phyloP scores from a whole-genome alignment of 345 rosid species.

The Garcia nutans region DNA sequence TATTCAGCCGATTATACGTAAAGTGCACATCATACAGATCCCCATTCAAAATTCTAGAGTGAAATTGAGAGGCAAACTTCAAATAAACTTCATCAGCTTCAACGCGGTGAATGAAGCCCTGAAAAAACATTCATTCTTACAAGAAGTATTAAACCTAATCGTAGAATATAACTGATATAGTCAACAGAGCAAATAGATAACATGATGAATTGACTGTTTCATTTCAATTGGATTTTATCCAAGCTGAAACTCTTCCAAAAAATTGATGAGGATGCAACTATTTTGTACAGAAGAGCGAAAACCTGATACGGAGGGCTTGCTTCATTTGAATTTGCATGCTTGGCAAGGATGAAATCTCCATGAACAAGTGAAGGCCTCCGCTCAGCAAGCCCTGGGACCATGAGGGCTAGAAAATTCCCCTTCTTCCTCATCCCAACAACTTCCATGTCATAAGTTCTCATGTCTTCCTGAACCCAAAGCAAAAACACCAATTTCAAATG shows the following conservation, averaged over 20 bases:
- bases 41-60: constrained; percentile 41
- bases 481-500: neutral
- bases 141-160: neutral
- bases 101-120: constrained; percentile 80
- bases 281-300: constrained; percentile 12
- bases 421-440: constrained; percentile 53
- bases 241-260: neutral
- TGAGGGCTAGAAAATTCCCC: constrained; percentile 56
- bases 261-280: neutral
- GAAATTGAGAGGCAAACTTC: constrained; percentile 62
- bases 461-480: constrained; percentile 54
- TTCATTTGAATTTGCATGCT: constrained; percentile 37
- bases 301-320: constrained; percentile 48
- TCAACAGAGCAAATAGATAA: neutral
- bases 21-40: constrained; percentile 67
- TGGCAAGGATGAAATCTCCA: constrained; percentile 67
- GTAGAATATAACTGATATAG: neutral
- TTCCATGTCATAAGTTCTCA: constrained; percentile 77
- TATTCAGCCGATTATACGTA: constrained; percentile 61
- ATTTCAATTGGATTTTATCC: neutral
- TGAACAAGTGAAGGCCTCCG: constrained; percentile 82
- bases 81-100: constrained; percentile 83
- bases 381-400: constrained; percentile 93
- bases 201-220: neutral
- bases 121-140: constrained; percentile 7